Evolutionary conservation across 1,139 yeast genomes (phyloP).

Genomic region (Kodamaea derodonti): DNA sequence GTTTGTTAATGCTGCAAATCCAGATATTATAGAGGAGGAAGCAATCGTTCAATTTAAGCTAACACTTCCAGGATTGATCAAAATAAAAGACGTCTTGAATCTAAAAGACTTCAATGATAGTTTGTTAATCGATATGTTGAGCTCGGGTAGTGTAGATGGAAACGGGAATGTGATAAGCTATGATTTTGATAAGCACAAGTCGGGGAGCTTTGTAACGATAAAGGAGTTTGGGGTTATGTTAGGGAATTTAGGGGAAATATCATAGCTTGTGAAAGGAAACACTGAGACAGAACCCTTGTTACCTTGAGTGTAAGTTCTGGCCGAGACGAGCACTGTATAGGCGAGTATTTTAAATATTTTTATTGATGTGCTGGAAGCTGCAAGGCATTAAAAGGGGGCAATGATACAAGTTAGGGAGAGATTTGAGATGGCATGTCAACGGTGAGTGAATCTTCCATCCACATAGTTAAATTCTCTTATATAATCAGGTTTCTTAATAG

Average conservation of each 20-base stretch:
- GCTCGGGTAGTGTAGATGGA: conserved; percentile 30
- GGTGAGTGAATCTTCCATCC: too few species aligned
- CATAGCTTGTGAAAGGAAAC: too few species aligned
- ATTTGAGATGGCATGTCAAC: too few species aligned
- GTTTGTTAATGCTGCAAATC: conserved; percentile 24
- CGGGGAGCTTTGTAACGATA: conserved; percentile 29
- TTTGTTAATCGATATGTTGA: conserved; percentile 43
- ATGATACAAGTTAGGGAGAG: too few species aligned
- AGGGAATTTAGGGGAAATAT: conserved; percentile 42
- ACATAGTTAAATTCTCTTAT: too few species aligned
- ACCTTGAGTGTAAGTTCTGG: too few species aligned
- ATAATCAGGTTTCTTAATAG: too few species aligned
- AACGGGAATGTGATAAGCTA: conserved; percentile 31
- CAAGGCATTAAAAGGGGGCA: too few species aligned
- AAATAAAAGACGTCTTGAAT: conserved; percentile 26
- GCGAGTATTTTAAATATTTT: too few species aligned
- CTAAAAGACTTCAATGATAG: conserved; percentile 27
- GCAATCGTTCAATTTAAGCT: conserved; percentile 17
- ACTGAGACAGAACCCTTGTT: too few species aligned
- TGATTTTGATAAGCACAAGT: conserved; percentile 22
- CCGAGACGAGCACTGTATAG: too few species aligned
- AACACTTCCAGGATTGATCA: conserved; percentile 30
- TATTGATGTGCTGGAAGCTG: too few species aligned
- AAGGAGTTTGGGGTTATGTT: conserved; percentile 44
- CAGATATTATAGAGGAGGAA: conserved; percentile 3